Evolutionary conservation across 2,329 filamentous ascomycete species (phyloP), one percentile per base, ranked within the genome.

Genomic region (Orbilia brochopaga): DNA sequence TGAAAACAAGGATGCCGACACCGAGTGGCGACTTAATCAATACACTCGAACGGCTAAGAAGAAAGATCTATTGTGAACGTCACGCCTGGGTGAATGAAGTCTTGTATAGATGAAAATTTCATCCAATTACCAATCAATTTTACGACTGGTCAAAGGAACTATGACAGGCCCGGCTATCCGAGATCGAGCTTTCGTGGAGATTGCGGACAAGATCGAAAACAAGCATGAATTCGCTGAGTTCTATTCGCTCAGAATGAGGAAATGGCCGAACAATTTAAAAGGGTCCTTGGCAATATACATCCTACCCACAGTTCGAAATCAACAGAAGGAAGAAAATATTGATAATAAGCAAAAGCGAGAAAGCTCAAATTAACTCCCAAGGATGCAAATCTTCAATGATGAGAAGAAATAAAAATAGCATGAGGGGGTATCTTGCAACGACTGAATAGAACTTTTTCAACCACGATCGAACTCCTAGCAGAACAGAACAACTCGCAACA

Each of bases 21-120:
- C 95, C 2, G 94, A 99, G 81, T 99, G 94, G 94, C 90, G 94
- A 74, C 83, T 99, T 74, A 95, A 91, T 73, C 93, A 97, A 78
- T 99, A 96, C 80, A 99, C 93, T 7, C 85, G 94, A 42, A 77
- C 76, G 8, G 76, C 76, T 23, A 75, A 74, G 55, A 77, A 77
- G 75, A 75, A 75, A 42, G 75, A 77, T 74, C 21, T 75, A 10
- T 50, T 77, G 40, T 64, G 56, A 59, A 50, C 24, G 50, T 19
- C 17, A 19, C 27, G n/a, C 24, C n/a, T 19, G 7, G 15, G 15
- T 27, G 4, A 23, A 44, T 27, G n/a, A 19, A 44, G 15, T 8
- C 10, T n/a, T 2, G 24, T 15, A 24, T 21, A 46, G 2, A 37
- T 37, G 1, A 13, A 17, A 19, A 4, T 27, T 4, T 3, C 17